A percentile compares a stretch with the other conserved stretches of the same genome.
Evolutionary conservation across 2,329 filamentous ascomycete species (phyloP).

Genomic region (Fusarium avenaceum): DNA sequence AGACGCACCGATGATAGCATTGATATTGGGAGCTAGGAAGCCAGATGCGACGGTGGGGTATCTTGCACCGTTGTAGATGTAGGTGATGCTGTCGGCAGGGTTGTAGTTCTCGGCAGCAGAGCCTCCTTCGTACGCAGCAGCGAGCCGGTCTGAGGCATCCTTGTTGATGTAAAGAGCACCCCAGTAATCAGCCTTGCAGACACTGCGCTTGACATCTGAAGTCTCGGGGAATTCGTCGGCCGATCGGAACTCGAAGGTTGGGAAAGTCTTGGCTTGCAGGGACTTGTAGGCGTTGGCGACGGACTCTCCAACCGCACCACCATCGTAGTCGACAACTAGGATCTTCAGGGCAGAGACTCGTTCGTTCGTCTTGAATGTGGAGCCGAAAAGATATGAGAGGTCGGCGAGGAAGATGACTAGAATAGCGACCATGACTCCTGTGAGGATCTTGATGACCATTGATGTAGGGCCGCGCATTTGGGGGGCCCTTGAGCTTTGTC

Average conservation of each 20-base stretch:
- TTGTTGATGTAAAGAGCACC: conserved; percentile 53
- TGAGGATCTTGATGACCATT: conserved; percentile 28
- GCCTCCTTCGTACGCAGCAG: conserved; percentile 47
- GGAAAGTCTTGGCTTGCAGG: conserved; percentile 51
- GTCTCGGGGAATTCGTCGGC: conserved; percentile 47
- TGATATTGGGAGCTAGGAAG: conserved; percentile 49
- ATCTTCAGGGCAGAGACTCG: conserved; percentile 49
- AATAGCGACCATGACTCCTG: conserved; percentile 33
- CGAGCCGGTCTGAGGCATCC: conserved; percentile 52
- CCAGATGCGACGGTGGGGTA: conserved; percentile 52
- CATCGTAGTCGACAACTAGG: conserved; percentile 52
- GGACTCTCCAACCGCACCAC: conserved; percentile 52
- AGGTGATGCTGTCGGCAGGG: conserved; percentile 51
- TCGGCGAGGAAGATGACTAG: conserved; percentile 44
- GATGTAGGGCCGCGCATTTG: conserved; percentile 27
- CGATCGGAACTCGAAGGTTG: conserved; percentile 50
- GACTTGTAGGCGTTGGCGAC: conserved; percentile 52
- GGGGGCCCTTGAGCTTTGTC: conserved; percentile 26
- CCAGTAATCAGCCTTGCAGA: conserved; percentile 57
- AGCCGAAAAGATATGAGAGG: conserved; percentile 54
- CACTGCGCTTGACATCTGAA: conserved; percentile 49
- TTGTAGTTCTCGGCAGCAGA: conserved; percentile 50
- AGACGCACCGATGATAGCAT: conserved; percentile 46
- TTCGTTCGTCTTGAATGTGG: conserved; percentile 45
- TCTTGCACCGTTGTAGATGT: conserved; percentile 55